Evolutionary conservation across 2,329 filamentous ascomycete genomes (phyloP).

Genomic region (Pezicula carpinea): DNA sequence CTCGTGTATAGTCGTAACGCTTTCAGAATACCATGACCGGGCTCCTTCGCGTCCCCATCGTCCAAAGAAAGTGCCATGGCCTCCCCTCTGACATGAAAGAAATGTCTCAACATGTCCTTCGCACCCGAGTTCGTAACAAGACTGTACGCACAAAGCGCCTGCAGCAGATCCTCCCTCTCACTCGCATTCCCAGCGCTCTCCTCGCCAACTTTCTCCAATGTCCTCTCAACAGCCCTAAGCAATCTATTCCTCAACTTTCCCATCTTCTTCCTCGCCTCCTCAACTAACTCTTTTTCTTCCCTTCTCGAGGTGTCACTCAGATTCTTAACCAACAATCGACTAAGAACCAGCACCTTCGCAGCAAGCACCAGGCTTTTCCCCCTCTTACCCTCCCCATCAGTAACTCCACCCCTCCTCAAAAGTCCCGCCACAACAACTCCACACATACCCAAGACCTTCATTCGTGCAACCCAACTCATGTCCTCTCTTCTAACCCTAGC

Average conservation of each 20-base stretch:
- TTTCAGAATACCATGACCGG: constrained; percentile 45
- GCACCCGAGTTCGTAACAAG: constrained; percentile 76
- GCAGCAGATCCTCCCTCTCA: constrained; percentile 52
- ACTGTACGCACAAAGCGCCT: constrained; percentile 76
- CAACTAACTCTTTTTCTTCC: constrained; percentile 36
- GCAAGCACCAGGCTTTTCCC: constrained; percentile 47
- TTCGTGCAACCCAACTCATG: constrained; percentile 33
- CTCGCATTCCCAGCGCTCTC: constrained; percentile 33
- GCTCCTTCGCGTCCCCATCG: constrained; percentile 38
- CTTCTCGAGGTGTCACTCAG: constrained; percentile 50
- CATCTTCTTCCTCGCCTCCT: constrained; percentile 60
- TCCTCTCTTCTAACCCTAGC: constrained; percentile 21
- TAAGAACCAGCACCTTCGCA: constrained; percentile 71
- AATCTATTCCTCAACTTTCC: constrained; percentile 59
- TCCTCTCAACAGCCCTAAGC: constrained; percentile 62
- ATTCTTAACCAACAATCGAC: constrained; percentile 69
- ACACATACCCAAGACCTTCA: constrained; percentile 48
- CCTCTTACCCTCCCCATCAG: constrained; percentile 16
- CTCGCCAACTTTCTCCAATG: constrained; percentile 55
- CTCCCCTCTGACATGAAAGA: constrained; percentile 67
- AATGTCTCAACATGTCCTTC: constrained; percentile 72
- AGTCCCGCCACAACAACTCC: constrained; percentile 44
- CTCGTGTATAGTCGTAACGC: constrained; percentile 69
- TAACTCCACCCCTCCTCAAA: constrained; percentile 34
- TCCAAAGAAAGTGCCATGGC: constrained; percentile 62